Percentiles rank a stretch among this genome's conserved stretches.
Evolutionary conservation across 148 eudicot genomes (phyloP).

Genomic region (Suaeda aralocaspica): DNA sequence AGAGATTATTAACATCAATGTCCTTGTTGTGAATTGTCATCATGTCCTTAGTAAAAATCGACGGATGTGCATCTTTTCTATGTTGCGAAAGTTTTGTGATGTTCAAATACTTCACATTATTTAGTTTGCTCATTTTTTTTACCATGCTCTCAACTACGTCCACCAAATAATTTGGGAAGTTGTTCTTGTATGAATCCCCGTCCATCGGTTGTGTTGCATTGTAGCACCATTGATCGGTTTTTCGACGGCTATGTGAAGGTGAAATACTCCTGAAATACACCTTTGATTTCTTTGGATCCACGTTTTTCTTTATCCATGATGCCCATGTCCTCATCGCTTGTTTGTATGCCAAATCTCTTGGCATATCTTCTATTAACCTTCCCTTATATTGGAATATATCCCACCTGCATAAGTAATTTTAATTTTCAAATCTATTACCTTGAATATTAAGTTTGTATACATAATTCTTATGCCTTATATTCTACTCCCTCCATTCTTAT

Average conservation of each 20-base stretch:
- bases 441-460: too few species aligned
- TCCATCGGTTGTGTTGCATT: slow-evolving; percentile 16
- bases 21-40: background rate
- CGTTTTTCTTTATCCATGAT: slow-evolving; percentile 6
- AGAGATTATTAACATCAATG: background rate
- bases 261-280: slow-evolving; percentile 25
- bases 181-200: background rate
- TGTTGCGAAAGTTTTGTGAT: slow-evolving; percentile 32
- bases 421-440: too few species aligned
- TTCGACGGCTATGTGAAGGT: slow-evolving; percentile 14
- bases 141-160: slow-evolving; percentile 27
- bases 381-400: slow-evolving; percentile 31
- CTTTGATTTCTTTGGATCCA: slow-evolving; percentile 2
- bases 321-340: slow-evolving; percentile 49
- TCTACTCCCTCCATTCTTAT: too few species aligned
- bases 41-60: background rate
- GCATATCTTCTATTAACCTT: slow-evolving; percentile 25
- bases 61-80: slow-evolving; percentile 37
- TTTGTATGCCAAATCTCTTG: slow-evolving; percentile 27
- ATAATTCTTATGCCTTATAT: too few species aligned
- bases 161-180: slow-evolving; percentile 1
- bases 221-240: slow-evolving; percentile 19
- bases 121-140: background rate
- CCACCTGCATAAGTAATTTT: too few species aligned
- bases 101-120: slow-evolving; percentile 31